Evolutionary conservation across 2,329 filamentous ascomycete species (phyloP).

Genomic region (Tolypocladium amazonense): DNA sequence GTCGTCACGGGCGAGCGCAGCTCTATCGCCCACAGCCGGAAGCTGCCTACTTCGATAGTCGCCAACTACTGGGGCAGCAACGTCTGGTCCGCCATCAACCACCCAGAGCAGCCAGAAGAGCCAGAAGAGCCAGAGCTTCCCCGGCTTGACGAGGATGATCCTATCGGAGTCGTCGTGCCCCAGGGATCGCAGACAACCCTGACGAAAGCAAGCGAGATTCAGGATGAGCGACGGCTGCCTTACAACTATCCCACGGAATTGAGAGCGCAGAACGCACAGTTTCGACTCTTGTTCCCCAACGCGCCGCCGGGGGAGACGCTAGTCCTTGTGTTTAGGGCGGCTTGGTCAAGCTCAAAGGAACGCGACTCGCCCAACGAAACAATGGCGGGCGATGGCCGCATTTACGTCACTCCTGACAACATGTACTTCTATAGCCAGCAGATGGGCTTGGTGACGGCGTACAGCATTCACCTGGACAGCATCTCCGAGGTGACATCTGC

Average conservation of each 20-base stretch:
- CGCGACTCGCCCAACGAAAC: slow-evolving; percentile 28
- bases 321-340: slow-evolving; percentile 84
- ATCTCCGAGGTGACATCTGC: slow-evolving; percentile 86
- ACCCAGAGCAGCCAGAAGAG: slow-evolving; percentile 17
- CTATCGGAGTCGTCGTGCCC: slow-evolving; percentile 28
- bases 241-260: slow-evolving; percentile 72
- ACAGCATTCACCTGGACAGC: slow-evolving; percentile 60
- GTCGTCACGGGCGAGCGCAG: slow-evolving; percentile 68
- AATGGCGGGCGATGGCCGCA: slow-evolving; percentile 56
- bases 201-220: slow-evolving; percentile 15
- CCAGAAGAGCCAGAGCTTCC: slow-evolving; percentile 19
- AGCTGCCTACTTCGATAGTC: slow-evolving; percentile 74
- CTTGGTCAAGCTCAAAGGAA: slow-evolving; percentile 54
- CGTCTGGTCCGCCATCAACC: slow-evolving; percentile 47
- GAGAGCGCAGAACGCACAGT: slow-evolving; percentile 82
- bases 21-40: slow-evolving; percentile 54
- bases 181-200: slow-evolving; percentile 16
- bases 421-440: slow-evolving; percentile 97
- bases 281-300: slow-evolving; percentile 79
- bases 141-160: slow-evolving; percentile 25
- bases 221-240: slow-evolving; percentile 49
- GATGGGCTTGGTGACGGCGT: slow-evolving; percentile 79
- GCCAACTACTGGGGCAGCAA: slow-evolving; percentile 91
- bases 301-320: slow-evolving; percentile 70
- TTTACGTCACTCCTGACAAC: slow-evolving; percentile 78